These are phyloP conservation scores for Aspergillus fumigatus DNA, from an alignment of 2,329 filamentous ascomycete species.

Conservation along the genomic window DNA sequence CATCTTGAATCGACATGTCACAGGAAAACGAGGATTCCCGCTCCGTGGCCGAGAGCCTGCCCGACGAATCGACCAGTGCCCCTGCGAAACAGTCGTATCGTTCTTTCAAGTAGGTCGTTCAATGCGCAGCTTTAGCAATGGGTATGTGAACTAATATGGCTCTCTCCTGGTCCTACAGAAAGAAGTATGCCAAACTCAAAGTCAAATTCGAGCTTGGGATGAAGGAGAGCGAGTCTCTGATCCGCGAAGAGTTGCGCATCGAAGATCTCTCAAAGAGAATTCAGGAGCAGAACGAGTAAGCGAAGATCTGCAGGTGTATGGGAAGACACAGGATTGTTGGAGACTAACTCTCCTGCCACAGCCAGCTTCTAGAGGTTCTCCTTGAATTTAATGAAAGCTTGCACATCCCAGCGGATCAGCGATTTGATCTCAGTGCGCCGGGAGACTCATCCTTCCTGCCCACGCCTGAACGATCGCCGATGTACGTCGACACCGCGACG, in stretches of 20 bases:
- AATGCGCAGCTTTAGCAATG: neutral
- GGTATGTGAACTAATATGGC: slow-evolving; percentile 5
- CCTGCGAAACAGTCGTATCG: slow-evolving; percentile 55
- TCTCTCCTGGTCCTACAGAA: slow-evolving; percentile 39
- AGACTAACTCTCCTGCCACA: slow-evolving; percentile 36
- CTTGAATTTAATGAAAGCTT: slow-evolving; percentile 82
- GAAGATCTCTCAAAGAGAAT: slow-evolving; percentile 76
- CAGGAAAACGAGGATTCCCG: slow-evolving; percentile 26
- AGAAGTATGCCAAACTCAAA: slow-evolving; percentile 90
- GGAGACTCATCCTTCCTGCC: slow-evolving; percentile 46
- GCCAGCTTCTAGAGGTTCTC: slow-evolving; percentile 81
- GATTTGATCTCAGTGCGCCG: slow-evolving; percentile 62
- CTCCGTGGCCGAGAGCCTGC: slow-evolving; percentile 27
- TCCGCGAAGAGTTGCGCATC: slow-evolving; percentile 76
- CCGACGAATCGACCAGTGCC: slow-evolving; percentile 27
- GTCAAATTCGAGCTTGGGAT: slow-evolving; percentile 76
- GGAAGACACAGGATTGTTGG: neutral
- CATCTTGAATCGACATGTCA: slow-evolving; percentile 24
- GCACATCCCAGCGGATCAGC: slow-evolving; percentile 69
- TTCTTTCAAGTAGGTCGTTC: slow-evolving; percentile 57
- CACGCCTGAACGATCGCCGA: slow-evolving; percentile 38
- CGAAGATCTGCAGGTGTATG: slow-evolving; percentile 5
- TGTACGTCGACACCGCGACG: slow-evolving; percentile 26
- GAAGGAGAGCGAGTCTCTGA: slow-evolving; percentile 59
- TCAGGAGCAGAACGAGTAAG: slow-evolving; percentile 88